Evolutionary conservation across 345 rosid genomes (phyloP), one percentile per base, ranked within the genome.

Genomic region (Gynandropsis gynandra): DNA sequence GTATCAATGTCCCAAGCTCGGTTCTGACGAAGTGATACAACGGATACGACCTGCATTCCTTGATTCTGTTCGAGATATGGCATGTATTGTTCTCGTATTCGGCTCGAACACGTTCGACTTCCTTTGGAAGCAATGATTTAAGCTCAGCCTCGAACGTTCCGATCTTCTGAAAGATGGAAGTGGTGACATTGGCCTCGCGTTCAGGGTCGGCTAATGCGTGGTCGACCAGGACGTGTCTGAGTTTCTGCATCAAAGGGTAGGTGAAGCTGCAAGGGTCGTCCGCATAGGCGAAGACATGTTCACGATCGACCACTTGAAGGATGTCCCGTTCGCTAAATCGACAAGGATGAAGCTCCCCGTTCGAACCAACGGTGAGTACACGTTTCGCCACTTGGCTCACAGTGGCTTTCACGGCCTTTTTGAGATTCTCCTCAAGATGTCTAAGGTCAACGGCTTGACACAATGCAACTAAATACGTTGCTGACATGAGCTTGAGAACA

Each of bases 11-110:
- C 33, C 74, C 71, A 4, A 76, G 54, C 46, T 59, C 68, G 21
- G 66, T 77, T 41, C 79, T 64, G 42, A 81, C 75, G 36, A 76
- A 72, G 56, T 61, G 66, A 75, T 81, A 78, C 27, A 81, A 2
- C 16, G 88, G 88, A 40, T 78, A 81, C 4, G 80, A 76, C 67
- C 88, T 65, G 68, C 84, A 81, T 20, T 68, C 75, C 62, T 64
- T 52, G 49, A 81, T 76, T 64, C 59, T 53, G 68, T 78, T 81
- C 1, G 73, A 19, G 57, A 76, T 67, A 7, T 57, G 68, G 1
- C 68, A 10, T 31, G 49, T 67, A 12, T 82, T 82, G 14, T 52
- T 65, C 62, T 74, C 88, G 4, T 61, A 65, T 24, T 67, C 73
- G 9, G 10, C 38, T 43, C 83, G 54, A 1, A 78, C 65, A 29